Evolutionary conservation across 2,329 filamentous ascomycete species (phyloP).

Genomic region (Curvularia sp.): DNA sequence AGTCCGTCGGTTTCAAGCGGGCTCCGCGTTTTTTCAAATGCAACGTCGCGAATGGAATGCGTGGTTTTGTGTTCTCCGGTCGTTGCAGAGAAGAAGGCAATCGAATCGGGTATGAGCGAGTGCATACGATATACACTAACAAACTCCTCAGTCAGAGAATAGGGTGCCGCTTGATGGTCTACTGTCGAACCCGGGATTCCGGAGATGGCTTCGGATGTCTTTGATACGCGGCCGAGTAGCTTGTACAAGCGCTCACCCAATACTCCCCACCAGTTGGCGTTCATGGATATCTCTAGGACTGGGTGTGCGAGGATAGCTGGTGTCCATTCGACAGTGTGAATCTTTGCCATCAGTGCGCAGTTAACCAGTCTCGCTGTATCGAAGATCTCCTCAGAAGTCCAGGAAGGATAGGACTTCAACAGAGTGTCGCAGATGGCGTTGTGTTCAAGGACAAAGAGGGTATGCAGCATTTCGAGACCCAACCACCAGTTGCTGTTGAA

Average conservation of each 20-base stretch:
- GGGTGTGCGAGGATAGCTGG: slow-evolving; percentile 57
- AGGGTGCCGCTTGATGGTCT: slow-evolving; percentile 51
- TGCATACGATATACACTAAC: slow-evolving; percentile 56
- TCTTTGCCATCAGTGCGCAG: slow-evolving; percentile 59
- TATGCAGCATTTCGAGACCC: slow-evolving; percentile 57
- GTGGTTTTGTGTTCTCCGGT: slow-evolving; percentile 40
- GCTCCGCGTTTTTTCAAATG: slow-evolving; percentile 46
- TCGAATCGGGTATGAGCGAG: slow-evolving; percentile 50
- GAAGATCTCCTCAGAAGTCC: slow-evolving; percentile 53
- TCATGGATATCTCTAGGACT: slow-evolving; percentile 53
- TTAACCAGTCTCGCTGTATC: slow-evolving; percentile 56
- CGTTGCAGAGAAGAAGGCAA: slow-evolving; percentile 47
- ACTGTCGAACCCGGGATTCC: slow-evolving; percentile 51
- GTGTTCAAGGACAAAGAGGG: slow-evolving; percentile 57
- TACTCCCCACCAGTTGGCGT: slow-evolving; percentile 57
- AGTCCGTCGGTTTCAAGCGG: slow-evolving; percentile 33
- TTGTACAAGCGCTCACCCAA: slow-evolving; percentile 53
- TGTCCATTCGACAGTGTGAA: slow-evolving; percentile 60
- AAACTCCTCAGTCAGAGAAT: slow-evolving; percentile 55
- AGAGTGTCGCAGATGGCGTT: slow-evolving; percentile 55
- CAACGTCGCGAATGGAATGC: slow-evolving; percentile 20
- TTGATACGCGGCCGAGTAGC: slow-evolving; percentile 52
- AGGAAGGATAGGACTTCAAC: slow-evolving; percentile 46
- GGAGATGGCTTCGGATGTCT: slow-evolving; percentile 49
- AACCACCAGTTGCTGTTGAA: slow-evolving; percentile 58